These are phyloP conservation scores for Fraxinus quadrangulata DNA, from an alignment of 257 asterid genomes.

Conservation along the genomic window DNA sequence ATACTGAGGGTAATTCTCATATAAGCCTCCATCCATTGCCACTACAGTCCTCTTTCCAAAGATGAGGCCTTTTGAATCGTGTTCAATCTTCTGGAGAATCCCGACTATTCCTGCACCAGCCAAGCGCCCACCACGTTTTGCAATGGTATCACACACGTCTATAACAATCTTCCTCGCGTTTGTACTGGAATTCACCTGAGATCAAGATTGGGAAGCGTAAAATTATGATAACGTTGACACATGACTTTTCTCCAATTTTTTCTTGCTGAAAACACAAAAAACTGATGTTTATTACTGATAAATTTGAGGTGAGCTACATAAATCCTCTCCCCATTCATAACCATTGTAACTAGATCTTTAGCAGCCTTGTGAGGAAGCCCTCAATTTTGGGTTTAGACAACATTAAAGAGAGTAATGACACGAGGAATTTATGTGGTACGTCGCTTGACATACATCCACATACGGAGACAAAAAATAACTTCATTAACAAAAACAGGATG, in stretches of 20 bases:
- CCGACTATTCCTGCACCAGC: slow-evolving; percentile 85
- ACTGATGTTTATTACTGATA: not conserved
- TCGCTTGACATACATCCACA: not conserved
- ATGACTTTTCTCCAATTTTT: no score
- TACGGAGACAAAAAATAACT: not conserved
- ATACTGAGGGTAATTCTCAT: slow-evolving; percentile 75
- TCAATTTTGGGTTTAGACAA: not conserved
- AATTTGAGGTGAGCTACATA: not conserved
- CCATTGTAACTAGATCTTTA: not conserved
- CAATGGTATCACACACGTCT: slow-evolving; percentile 62
- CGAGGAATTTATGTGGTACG: no score
- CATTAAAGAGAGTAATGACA: not conserved
- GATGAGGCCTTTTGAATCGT: slow-evolving; percentile 48
- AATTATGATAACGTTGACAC: not conserved
- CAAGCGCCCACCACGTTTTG: slow-evolving; percentile 74
- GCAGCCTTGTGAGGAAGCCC: not conserved
- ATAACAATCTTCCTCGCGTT: slow-evolving; percentile 47
- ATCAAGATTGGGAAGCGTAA: not conserved
- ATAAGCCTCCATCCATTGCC: slow-evolving; percentile 88
- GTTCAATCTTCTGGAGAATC: slow-evolving; percentile 75
- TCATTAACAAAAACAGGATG: not conserved
- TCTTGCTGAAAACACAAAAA: no score
- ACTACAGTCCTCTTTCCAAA: slow-evolving; percentile 77
- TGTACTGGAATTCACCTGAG: slow-evolving; percentile 44
- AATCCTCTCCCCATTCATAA: not conserved